phyloP scores from a whole-genome alignment of 2,329 filamentous ascomycete species.

The Claviceps sp. region DNA sequence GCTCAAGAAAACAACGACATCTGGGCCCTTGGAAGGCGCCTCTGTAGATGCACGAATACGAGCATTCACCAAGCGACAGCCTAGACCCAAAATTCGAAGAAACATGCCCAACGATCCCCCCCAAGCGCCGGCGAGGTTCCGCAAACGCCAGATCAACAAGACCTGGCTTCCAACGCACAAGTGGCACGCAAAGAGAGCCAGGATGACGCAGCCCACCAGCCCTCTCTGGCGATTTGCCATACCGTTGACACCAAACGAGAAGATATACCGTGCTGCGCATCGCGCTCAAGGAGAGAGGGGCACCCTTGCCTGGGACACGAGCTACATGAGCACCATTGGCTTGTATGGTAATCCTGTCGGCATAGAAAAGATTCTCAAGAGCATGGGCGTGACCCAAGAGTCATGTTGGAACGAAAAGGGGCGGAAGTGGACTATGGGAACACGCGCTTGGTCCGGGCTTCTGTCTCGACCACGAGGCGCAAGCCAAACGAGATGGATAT shows the following conservation, averaged over 20 bases:
- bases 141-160: slow-evolving; percentile 76
- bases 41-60: slow-evolving; percentile 7
- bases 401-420: slow-evolving; percentile 50
- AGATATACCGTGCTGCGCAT: slow-evolving; percentile 80
- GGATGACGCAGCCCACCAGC: slow-evolving; percentile 66
- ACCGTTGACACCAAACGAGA: slow-evolving; percentile 74
- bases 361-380: slow-evolving; percentile 52
- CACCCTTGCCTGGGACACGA: slow-evolving; percentile 81
- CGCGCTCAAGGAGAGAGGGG: slow-evolving; percentile 63
- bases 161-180: slow-evolving; percentile 91
- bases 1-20: slow-evolving; percentile 15
- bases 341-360: slow-evolving; percentile 54
- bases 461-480: slow-evolving; percentile 40
- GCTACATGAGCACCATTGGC: slow-evolving; percentile 80
- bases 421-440: slow-evolving; percentile 53
- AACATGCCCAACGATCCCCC: slow-evolving; percentile 51
- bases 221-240: slow-evolving; percentile 86
- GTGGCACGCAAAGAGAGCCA: slow-evolving; percentile 85
- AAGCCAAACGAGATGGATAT: slow-evolving; percentile 42
- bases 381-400: slow-evolving; percentile 47
- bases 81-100: slow-evolving; percentile 55
- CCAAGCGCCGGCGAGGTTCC: slow-evolving; percentile 51
- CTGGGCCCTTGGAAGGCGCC: slow-evolving; percentile 6
- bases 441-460: slow-evolving; percentile 33
- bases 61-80: slow-evolving; percentile 13